A percentile compares a stretch with the other conserved stretches of the same genome.
Conservation (phyloP, 805 yeast species). For the Monosporozyma servazzii region DNA sequence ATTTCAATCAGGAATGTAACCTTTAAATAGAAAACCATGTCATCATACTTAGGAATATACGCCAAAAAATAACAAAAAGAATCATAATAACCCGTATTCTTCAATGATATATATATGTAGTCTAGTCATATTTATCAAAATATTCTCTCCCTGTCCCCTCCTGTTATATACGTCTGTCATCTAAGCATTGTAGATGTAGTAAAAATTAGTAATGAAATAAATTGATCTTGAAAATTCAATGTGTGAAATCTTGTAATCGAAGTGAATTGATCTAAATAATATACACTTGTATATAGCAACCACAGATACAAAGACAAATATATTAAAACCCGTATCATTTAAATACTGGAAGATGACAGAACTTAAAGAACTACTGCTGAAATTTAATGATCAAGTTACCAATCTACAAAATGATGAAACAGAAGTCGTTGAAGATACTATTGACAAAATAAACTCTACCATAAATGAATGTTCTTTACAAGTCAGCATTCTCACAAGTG, state of each 20-base stretch:
- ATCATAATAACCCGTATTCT: too few relatives aligned
- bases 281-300: neutral
- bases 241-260: neutral
- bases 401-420: neutral
- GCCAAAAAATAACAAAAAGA: too few relatives aligned
- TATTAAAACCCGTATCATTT: neutral
- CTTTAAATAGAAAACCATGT: neutral
- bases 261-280: neutral
- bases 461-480: slow-evolving; percentile 10
- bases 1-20: neutral
- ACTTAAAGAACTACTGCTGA: neutral
- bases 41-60: too few relatives aligned
- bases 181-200: neutral
- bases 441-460: neutral
- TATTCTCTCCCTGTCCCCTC: too few relatives aligned
- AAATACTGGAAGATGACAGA: neutral
- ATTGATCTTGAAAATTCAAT: neutral
- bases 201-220: neutral
- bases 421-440: neutral
- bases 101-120: too few relatives aligned
- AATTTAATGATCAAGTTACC: neutral
- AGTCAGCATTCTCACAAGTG: slow-evolving; percentile 10
- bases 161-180: neutral
- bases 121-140: too few relatives aligned
- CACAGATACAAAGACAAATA: neutral